Percentiles rank a stretch among this genome's conserved stretches.
Conservation (phyloP, 192 early-diverging fungal genomes). For the Backusella tuberculispora region DNA sequence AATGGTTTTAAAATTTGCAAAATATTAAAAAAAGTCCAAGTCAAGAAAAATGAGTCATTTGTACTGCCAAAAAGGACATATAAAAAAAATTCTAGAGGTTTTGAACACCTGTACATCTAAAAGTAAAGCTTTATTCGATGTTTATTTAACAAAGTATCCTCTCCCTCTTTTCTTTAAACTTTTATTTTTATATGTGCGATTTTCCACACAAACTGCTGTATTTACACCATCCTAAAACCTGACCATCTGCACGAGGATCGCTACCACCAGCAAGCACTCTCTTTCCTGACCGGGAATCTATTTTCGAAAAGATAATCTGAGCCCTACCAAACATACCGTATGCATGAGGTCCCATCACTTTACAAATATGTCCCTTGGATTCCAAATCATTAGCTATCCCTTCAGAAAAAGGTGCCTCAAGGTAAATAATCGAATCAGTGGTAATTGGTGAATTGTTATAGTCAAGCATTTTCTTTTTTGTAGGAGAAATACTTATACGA, state of each 20-base stretch:
- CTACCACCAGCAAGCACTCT: constrained; percentile 53
- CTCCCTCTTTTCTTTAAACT: no score
- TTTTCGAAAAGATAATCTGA: constrained; percentile 61
- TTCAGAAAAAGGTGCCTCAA: constrained; percentile 64
- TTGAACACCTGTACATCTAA: no score
- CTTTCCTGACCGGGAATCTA: constrained; percentile 45
- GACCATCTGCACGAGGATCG: constrained; percentile 62
- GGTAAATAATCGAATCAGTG: constrained; percentile 39
- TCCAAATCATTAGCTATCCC: constrained; percentile 47
- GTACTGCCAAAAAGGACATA: no score
- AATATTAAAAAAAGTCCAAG: no score
- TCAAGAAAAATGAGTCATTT: no score
- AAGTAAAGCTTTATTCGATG: no score
- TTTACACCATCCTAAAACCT: constrained; percentile 50
- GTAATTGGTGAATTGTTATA: background rate
- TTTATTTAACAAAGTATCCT: no score
- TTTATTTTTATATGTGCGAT: no score
- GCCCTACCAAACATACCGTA: constrained; percentile 64
- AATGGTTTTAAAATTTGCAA: no score
- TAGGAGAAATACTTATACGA: constrained; percentile 60
- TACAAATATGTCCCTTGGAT: constrained; percentile 60
- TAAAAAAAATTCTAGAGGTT: no score
- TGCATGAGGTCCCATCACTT: constrained; percentile 37
- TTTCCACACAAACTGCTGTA: no score
- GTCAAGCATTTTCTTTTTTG: constrained; percentile 26